A percentile compares a stretch with the other conserved stretches of the same genome.
phyloP scores from a whole-genome alignment of 371 early-diverging fungal species.

The Circinella umbellata region DNA sequence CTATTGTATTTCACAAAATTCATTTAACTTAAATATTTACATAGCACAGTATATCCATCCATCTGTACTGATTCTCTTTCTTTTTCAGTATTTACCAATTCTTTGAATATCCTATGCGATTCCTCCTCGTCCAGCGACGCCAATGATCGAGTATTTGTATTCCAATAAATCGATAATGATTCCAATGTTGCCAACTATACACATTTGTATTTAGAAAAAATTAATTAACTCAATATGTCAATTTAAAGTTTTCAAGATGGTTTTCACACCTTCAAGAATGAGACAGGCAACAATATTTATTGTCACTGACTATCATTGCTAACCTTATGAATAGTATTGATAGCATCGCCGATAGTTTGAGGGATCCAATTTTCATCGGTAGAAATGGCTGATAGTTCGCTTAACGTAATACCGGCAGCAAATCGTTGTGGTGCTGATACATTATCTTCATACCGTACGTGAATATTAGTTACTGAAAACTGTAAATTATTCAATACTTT shows the following conservation, averaged over 20 bases:
- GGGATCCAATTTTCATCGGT: constrained; percentile 91
- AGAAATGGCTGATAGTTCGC: constrained; percentile 90
- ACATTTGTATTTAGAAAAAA: neutral
- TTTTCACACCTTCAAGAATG: too few species aligned
- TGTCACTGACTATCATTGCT: neutral
- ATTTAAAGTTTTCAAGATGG: too few species aligned
- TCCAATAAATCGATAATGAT: constrained; percentile 89
- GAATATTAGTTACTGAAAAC: constrained; percentile 93
- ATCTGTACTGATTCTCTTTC: neutral
- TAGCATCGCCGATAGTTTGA: constrained; percentile 78
- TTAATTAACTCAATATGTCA: too few species aligned
- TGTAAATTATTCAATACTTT: constrained; percentile 97
- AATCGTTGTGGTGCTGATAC: constrained; percentile 82
- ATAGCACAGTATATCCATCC: neutral
- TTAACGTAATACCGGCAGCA: constrained; percentile 90
- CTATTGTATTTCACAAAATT: constrained; percentile 21
- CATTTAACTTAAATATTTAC: too few species aligned
- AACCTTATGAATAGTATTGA: constrained; percentile 84
- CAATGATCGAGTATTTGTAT: constrained; percentile 78
- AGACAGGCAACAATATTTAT: neutral
- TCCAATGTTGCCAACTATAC: constrained; percentile 55
- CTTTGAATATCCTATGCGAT: constrained; percentile 57
- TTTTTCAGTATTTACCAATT: constrained; percentile 42
- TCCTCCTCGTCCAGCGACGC: constrained; percentile 54
- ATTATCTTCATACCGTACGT: constrained; percentile 93